These are phyloP conservation scores for Hanseniaspora nectarophila DNA, from an alignment of 805 yeast species.

Conservation along the genomic window DNA sequence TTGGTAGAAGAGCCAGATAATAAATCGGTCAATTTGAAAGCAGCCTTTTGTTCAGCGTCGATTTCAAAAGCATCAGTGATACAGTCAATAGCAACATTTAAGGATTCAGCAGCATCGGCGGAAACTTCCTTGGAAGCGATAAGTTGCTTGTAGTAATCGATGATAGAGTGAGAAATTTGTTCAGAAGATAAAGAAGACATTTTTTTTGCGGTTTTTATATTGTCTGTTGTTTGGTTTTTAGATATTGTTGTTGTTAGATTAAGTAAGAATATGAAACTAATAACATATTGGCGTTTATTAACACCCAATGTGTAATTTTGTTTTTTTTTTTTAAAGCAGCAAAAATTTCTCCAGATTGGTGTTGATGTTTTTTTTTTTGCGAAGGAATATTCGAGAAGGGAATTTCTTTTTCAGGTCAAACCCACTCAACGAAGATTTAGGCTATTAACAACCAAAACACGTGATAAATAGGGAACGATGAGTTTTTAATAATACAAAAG, in stretches of 20 bases:
- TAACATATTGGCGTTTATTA: too few relatives aligned
- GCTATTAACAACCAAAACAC: too few relatives aligned
- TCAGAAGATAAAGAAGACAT: conserved; percentile 32
- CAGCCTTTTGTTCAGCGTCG: conserved; percentile 36
- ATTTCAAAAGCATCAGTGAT: conserved; percentile 76
- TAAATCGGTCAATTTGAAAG: conserved; percentile 32
- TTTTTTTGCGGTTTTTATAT: conserved; percentile 20
- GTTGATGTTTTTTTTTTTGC: neutral
- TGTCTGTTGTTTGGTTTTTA: too few relatives aligned
- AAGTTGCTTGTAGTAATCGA: conserved; percentile 53
- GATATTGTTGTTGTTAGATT: too few relatives aligned
- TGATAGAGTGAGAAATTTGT: conserved; percentile 61
- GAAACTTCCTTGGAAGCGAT: conserved; percentile 51
- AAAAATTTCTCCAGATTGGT: neutral
- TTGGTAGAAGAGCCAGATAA: conserved; percentile 28
- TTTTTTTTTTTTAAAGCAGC: neutral
- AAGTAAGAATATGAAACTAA: too few relatives aligned
- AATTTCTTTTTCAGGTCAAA: too few relatives aligned
- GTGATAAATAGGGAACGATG: too few relatives aligned
- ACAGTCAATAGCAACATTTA: conserved; percentile 90
- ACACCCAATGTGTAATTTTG: neutral
- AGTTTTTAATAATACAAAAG: too few relatives aligned
- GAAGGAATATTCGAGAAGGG: neutral
- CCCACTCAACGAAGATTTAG: too few relatives aligned
- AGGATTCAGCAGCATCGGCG: conserved; percentile 73